Conservation (phyloP, 176 grass and related monocot species). For the Cenchrus fungigraminus region DNA sequence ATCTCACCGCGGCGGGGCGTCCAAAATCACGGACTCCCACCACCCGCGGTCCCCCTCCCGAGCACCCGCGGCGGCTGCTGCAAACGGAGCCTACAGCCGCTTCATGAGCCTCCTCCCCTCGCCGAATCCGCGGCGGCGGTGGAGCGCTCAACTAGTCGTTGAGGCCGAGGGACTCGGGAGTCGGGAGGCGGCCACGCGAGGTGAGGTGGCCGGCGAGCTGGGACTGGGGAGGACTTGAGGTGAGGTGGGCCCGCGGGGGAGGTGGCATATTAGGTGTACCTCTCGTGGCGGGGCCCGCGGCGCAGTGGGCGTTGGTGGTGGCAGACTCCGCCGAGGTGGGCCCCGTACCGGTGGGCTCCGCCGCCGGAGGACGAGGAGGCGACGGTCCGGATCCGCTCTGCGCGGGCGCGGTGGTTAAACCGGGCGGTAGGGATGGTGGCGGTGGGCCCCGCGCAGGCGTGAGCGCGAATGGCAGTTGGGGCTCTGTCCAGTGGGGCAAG, state of each 20-base stretch:
- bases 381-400: not conserved
- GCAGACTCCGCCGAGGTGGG: not conserved
- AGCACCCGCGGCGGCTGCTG: conserved; percentile 13
- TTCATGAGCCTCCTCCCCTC: not conserved
- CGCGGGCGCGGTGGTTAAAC: conserved; percentile 1
- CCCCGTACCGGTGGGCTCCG: not conserved
- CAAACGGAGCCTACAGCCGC: conserved; percentile 8
- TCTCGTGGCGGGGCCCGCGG: conserved; percentile 19
- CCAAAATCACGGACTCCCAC: not conserved
- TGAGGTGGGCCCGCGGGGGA: not conserved
- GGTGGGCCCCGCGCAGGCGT: not conserved
- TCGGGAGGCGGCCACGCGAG: not conserved
- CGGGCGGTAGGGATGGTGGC: not conserved
- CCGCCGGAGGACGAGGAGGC: not conserved
- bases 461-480: conserved; percentile 26
- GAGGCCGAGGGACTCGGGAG: not conserved
- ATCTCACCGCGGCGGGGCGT: conserved; percentile 35
- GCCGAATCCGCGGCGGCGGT: conserved; percentile 17
- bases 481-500: not conserved
- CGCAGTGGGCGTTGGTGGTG: conserved; percentile 28
- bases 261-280: conserved; percentile 44
- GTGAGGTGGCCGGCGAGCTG: conserved; percentile 19
- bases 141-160: conserved; percentile 7
- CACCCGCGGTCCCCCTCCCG: not conserved
- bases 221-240: too few species aligned